A percentile compares a stretch with the other conserved stretches of the same genome.
These are phyloP conservation scores for Telfairia occidentalis DNA, from an alignment of 331 rosid genomes.

Conservation along the genomic window DNA sequence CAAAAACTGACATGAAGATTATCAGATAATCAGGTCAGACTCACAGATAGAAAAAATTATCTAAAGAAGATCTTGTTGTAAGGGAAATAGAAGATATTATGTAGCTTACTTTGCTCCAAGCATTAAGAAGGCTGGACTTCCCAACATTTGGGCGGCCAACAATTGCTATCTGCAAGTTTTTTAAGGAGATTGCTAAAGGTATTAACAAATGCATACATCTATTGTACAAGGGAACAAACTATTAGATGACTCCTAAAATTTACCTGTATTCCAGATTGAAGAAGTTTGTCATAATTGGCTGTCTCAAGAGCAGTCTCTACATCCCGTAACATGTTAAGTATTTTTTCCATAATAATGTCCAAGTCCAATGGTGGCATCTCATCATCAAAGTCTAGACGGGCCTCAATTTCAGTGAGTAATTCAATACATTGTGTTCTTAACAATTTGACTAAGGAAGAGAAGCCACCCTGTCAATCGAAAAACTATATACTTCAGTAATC, in stretches of 20 bases:
- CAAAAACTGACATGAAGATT: neutral
- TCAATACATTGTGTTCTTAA: conserved; percentile 69
- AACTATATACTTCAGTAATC: neutral
- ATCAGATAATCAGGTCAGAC: neutral
- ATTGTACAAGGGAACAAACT: neutral
- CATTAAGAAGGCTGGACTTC: conserved; percentile 97
- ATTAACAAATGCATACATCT: neutral
- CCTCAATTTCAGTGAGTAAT: conserved; percentile 90
- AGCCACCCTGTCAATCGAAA: conserved; percentile 62
- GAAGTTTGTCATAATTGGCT: conserved; percentile 87
- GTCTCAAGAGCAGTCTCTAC: conserved; percentile 78
- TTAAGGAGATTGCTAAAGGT: neutral
- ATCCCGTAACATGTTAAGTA: conserved; percentile 52
- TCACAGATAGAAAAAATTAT: neutral
- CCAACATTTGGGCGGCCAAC: conserved; percentile 97
- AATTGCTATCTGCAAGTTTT: conserved; percentile 69
- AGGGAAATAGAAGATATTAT: neutral
- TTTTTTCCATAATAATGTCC: conserved; percentile 38
- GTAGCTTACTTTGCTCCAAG: conserved; percentile 91
- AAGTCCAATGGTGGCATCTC: conserved; percentile 86
- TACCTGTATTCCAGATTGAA: conserved; percentile 94
- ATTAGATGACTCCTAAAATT: neutral
- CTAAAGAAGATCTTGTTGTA: neutral
- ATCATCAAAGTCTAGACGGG: conserved; percentile 87
- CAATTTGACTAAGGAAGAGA: conserved; percentile 65